phyloP scores from a whole-genome alignment of 331 rosid genomes.

The Saraca asoca region DNA sequence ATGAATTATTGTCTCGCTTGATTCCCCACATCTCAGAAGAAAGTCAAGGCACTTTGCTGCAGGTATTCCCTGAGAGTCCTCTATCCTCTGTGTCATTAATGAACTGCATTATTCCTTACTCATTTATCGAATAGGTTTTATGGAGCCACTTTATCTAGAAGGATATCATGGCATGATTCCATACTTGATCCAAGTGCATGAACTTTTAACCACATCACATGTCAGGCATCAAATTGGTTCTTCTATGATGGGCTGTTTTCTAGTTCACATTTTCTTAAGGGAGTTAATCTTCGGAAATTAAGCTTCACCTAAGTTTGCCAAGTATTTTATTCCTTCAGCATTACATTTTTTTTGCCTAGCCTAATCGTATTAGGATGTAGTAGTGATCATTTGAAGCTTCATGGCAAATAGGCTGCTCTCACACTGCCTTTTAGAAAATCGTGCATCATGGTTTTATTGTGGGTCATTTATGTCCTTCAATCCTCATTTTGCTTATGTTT shows the following conservation, averaged over 20 bases:
- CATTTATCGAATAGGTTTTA: conserved; percentile 9
- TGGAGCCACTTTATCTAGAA: no score
- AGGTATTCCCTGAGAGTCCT: conserved; percentile 50
- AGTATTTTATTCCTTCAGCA: no score
- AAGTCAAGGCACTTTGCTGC: conserved; percentile 46
- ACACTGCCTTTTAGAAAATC: background rate
- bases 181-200: no score
- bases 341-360: no score
- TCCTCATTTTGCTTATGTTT: conserved; percentile 33
- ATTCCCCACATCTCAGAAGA: conserved; percentile 54
- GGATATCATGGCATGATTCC: no score
- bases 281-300: no score
- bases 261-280: no score
- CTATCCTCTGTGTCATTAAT: conserved; percentile 6
- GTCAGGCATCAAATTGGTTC: no score
- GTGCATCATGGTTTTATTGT: background rate
- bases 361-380: background rate
- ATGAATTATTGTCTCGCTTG: conserved; percentile 66
- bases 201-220: no score
- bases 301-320: no score
- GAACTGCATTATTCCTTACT: conserved; percentile 14
- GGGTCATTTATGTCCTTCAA: conserved; percentile 14
- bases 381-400: conserved; percentile 10
- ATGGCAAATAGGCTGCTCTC: conserved; percentile 15
- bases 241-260: no score